Base-by-base conservation (phyloP, 371 early-diverging fungal species). In the Basidiobolus meristosporus region DNA sequence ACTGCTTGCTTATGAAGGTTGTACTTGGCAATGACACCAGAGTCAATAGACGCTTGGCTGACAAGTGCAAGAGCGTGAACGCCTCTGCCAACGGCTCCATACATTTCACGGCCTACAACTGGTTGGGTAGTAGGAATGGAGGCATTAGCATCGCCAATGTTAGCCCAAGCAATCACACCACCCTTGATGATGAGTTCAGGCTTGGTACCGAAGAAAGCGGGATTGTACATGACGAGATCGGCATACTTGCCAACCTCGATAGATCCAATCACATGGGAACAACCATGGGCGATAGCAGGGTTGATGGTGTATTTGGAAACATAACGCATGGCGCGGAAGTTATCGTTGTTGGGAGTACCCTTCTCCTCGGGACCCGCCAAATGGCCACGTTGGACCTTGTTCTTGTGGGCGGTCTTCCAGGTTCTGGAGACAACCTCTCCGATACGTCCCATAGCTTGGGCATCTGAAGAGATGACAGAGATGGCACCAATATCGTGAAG, bases 241-340 rank as follows among this genome's bases (percentile, higher is more conserved):
- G 93, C 93, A 19, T 90, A 45, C 49, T 89, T 90, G 39, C 88
- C 90, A 7, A 82, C 78, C 53, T 90, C 89, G 38, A 92, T 69
- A 3, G 89, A 87, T 1, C 93, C 90, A 3, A 90, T 68, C n/a
- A 86, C 16, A 53, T 89, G 90, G 28, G 75, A 56, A n/a, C 88
- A 49, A 37, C 93, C 93, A 46, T 84, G 83, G 0, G 86, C 76
- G 20, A 87, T 66, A 3, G 90, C 93, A 68, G 88, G 87, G 50
- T 92, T 90, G 55, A 90, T 85, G 5, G 93, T 92, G 52, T 92
- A 92, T 60, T 90, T 90, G 17, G 93, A 83, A 46, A 92, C 70
- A 53, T 88, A 92, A 12, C 93, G 68, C 44, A 66, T 64, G 50
- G 79, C 73, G 35, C 81, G 65, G 61, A 71, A 73, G 49, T 83